Base-by-base conservation (phyloP, 805 yeast species). In the Starmera amethionina region DNA sequence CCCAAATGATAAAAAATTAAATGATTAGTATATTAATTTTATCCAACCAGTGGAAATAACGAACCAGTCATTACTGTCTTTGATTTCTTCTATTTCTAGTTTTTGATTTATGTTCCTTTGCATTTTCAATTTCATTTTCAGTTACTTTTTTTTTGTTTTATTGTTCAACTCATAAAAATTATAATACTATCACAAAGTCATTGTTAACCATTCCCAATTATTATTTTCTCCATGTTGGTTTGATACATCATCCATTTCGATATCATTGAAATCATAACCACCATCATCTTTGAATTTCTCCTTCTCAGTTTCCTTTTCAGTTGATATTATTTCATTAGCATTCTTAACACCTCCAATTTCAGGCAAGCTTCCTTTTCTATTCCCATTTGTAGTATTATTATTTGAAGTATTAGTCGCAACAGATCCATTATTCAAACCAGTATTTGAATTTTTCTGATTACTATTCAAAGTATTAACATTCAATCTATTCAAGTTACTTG, bases 171-270 rank as follows among this genome's bases (percentile, higher is more conserved):
- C 4, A 31, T 8, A 35, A 14, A 15, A 25, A 12, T 12, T 9
- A 16, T 16, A 16, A 16, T 16, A 16, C 18, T 16, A 32, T 45
- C 34, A 54, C n/a, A 54, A 35, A 6, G 56, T 47, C 50, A 54
- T 46, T 1, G 57, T 51, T 8, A 54, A 31, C 59, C 59, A 54
- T 38, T 54, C 59, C 59, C 59, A 54, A 38, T 52, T 54, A 28
- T 51, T 54, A 34, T 48, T 52, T 18, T 22, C 25, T 8, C 32
- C 32, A 30, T 30, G 16, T n/a, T 15, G 16, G 13, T 30, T 22
- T 22, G 27, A 22, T 22, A 22, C 27, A 22, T 32, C 18, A 18
- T 16, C n/a, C 15, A 14, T 10, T 15, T 32, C 35, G 4, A 32
- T 15, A 11, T 32, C 18, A 8, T 32, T 18, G 9, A 18, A 32